Base-by-base conservation (phyloP, 306 rosid species). In the Erythrophleum fordii region DNA sequence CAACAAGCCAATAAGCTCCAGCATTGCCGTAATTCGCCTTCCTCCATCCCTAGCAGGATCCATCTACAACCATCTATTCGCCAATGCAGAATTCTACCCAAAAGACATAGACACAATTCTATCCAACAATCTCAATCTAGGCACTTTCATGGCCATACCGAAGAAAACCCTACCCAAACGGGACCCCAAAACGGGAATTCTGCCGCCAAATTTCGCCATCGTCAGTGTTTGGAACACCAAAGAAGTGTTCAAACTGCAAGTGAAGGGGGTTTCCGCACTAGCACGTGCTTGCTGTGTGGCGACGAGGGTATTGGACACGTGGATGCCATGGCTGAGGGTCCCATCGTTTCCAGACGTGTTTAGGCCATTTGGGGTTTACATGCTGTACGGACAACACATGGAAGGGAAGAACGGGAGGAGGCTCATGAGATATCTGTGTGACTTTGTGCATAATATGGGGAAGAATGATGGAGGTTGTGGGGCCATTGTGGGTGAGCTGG, bases 221-320 rank as follows among this genome's bases (percentile, higher is more conserved):
- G 68, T 87, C 11, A 95, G 99, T 51, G 90, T 95, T 79, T 95
- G 99, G 99, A 91, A 93, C 87, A 89, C 97, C 3, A 95, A 93
- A 11, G 90, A 95, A 59, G 95, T 95, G 80, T 93, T 86, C 83
- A 91, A 88, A 72, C 78, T 95, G 75, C 92, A 95, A 76, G 84
- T 93, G 55, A 91, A 84, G 80, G 99, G 99, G 6, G 90, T 86
- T 39, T 89, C 99, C 14, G 78, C 81, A 55, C 18, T 89, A 22
- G 74, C 88, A 28, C 88, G 90, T 42, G 91, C 88, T 0, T 89
- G 91, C 25, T 95, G 97, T 52, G 88, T 77, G 72, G 97, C 90
- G 8, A 90, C 93, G 56, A 87, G 97, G 81, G 22, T 91, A 28
- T 26, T 95, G 45, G 97, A 95, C 82, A 82, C 87, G 42, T 91